Evolutionary conservation across 345 rosid species (phyloP).

Genomic region (Syzygium aromaticum): DNA sequence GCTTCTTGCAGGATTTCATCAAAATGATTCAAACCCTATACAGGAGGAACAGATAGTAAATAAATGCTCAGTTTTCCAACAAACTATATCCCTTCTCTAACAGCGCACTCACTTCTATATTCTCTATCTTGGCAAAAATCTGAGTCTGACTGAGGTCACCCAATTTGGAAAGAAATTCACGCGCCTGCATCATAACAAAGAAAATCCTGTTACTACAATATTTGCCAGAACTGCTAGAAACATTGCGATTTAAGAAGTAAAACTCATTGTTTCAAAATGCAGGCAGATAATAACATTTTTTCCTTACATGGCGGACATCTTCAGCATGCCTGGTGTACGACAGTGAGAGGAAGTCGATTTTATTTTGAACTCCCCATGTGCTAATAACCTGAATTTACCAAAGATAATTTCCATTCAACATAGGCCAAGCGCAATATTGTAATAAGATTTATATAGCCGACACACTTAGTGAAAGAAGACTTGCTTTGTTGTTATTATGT

Average conservation of each 20-base stretch:
- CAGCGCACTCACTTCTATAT: slow-evolving; percentile 51
- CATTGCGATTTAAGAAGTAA: neutral
- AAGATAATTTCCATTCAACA: neutral
- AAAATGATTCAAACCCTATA: slow-evolving; percentile 85
- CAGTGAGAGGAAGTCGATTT: slow-evolving; percentile 91
- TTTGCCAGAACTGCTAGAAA: neutral
- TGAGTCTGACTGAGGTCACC: slow-evolving; percentile 91
- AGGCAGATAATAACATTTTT: neutral
- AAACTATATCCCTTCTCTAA: neutral
- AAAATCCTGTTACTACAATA: neutral
- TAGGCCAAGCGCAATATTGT: neutral
- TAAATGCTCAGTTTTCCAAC: neutral
- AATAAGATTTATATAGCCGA: neutral
- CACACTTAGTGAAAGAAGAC: no score
- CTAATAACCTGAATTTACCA: slow-evolving; percentile 56
- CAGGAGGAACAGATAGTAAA: neutral
- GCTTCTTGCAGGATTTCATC: slow-evolving; percentile 99
- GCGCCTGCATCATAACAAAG: slow-evolving; percentile 46
- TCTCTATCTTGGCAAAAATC: slow-evolving; percentile 94
- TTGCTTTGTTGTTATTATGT: neutral
- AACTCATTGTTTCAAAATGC: neutral
- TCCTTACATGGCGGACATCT: slow-evolving; percentile 80
- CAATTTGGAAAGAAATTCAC: slow-evolving; percentile 64
- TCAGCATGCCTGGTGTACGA: slow-evolving; percentile 94
- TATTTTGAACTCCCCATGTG: slow-evolving; percentile 89